Base-by-base conservation (phyloP, 305 asterid genomes). In the Withania somnifera region DNA sequence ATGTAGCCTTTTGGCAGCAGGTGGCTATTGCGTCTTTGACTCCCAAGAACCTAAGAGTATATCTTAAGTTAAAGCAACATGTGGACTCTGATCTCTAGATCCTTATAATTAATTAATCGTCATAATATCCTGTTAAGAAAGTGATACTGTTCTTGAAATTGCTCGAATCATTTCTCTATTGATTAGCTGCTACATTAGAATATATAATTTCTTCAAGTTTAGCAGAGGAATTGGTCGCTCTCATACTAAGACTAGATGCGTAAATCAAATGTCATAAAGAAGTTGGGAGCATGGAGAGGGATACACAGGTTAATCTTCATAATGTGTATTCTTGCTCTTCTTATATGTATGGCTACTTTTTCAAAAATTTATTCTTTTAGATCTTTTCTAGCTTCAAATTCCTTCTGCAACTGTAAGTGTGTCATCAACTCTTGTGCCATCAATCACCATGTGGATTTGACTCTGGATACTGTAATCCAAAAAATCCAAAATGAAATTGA, bases 401-500 rank as follows among this genome's bases (percentile, higher is more conserved):
- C 88, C 63, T 61, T 87, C 1, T 87, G 86, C 81, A 57, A 30
- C 78, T 79, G 84, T 81, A 34, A 28, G 34, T 51, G 20, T 15
- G 45, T 81, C 52, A 11, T 40, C 7, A 17, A 64, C 71, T 77
- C 9, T 61, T 78, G 24, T 6, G 19, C 24, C 5, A 53, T 58
- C 67, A 66, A 57, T n/a, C 58, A 15, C 15, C 87, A 82, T 28
- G 82, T 85, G 26, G 84, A 60, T n/a, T 42, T 77, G 51, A 85
- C 88, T 0, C 53, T 88, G 0, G 87, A 83, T 17, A 76, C 64
- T n/a, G 86, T 90, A 9, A 82, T 86, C 61, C 53, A 61, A 81
- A 89, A 86, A 81, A 85, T 91, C 81, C 88, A 87, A 42, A 54
- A 82, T 17, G 86, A 90, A 81, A 89, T 91, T 19, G 86, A 83